A percentile compares a stretch with the other conserved stretches of the same genome.
Evolutionary conservation across 2,329 filamentous ascomycete species (phyloP).

Genomic region (Aureobasidium subglaciale): DNA sequence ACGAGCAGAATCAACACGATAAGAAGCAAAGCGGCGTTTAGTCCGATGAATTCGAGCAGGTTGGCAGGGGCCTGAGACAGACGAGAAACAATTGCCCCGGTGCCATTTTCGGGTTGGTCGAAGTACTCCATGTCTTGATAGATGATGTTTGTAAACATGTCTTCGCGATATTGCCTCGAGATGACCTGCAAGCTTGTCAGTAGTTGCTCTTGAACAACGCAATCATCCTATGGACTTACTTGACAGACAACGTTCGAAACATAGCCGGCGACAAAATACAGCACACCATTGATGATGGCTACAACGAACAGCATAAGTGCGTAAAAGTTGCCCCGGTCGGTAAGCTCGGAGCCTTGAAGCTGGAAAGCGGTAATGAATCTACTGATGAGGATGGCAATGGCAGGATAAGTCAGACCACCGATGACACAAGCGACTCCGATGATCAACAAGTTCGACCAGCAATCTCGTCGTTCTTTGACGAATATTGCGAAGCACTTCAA

Average conservation of each 20-base stretch:
- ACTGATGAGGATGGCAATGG: conserved; percentile 73
- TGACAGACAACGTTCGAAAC: conserved; percentile 28
- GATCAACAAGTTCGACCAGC: conserved; percentile 67
- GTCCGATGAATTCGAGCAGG: conserved; percentile 39
- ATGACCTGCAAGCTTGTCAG: too few species aligned
- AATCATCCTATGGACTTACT: too few species aligned
- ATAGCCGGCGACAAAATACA: conserved; percentile 41
- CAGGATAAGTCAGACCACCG: conserved; percentile 67
- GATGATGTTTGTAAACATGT: conserved; percentile 39
- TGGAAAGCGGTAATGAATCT: conserved; percentile 74
- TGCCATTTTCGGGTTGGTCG: conserved; percentile 38
- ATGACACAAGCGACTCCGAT: conserved; percentile 78
- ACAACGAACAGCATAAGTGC: conserved; percentile 69
- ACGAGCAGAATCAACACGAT: conserved; percentile 39
- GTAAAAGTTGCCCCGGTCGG: conserved; percentile 74
- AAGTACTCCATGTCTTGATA: conserved; percentile 37
- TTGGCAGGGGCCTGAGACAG: conserved; percentile 41
- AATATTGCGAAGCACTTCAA: background rate
- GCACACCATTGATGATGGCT: conserved; percentile 39
- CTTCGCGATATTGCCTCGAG: background rate
- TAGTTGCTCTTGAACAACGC: too few species aligned
- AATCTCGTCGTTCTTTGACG: conserved; percentile 45
- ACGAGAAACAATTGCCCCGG: conserved; percentile 36
- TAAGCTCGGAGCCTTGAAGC: conserved; percentile 51
- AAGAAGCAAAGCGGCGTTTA: conserved; percentile 40